Conservation (phyloP, 176 grass and related monocot genomes). For the Eremochloa ophiuroides region DNA sequence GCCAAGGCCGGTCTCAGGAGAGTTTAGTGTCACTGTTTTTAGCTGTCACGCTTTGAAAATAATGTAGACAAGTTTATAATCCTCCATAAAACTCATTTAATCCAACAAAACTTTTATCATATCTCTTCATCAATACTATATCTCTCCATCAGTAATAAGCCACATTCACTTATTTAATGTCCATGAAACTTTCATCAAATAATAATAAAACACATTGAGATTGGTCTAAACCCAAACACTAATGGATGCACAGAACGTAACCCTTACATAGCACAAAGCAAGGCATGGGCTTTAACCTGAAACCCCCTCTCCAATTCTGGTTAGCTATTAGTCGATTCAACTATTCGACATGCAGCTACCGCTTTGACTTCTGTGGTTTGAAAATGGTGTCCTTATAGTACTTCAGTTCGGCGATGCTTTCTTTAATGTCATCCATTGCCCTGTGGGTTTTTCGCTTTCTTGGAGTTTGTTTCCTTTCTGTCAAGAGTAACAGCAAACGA, state of each 20-base stretch:
- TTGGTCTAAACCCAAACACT: too few relatives aligned
- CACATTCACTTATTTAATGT: too few relatives aligned
- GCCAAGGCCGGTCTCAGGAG: too few relatives aligned
- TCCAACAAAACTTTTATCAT: too few relatives aligned
- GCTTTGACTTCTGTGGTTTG: constrained; percentile 45
- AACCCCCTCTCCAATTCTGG: not conserved
- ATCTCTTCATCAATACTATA: too few relatives aligned
- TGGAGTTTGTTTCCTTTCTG: constrained; percentile 72
- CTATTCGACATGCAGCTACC: not conserved
- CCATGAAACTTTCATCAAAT: too few relatives aligned
- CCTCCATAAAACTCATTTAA: too few relatives aligned
- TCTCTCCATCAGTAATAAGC: too few relatives aligned
- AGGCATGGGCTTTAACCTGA: not conserved
- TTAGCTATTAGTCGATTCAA: not conserved
- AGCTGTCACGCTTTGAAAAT: too few relatives aligned
- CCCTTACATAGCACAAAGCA: not conserved
- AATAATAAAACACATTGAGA: too few relatives aligned
- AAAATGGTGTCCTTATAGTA: constrained; percentile 86
- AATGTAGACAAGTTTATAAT: too few relatives aligned
- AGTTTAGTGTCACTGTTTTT: too few relatives aligned
- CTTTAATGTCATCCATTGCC: constrained; percentile 91
- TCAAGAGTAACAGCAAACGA: not conserved
- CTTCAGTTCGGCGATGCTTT: constrained; percentile 72
- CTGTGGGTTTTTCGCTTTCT: constrained; percentile 63
- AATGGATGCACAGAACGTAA: not conserved